A percentile compares a stretch with the other conserved stretches of the same genome.
Evolutionary conservation across 2,329 filamentous ascomycete genomes (phyloP).

Genomic region (Leptoxyphium fumago): DNA sequence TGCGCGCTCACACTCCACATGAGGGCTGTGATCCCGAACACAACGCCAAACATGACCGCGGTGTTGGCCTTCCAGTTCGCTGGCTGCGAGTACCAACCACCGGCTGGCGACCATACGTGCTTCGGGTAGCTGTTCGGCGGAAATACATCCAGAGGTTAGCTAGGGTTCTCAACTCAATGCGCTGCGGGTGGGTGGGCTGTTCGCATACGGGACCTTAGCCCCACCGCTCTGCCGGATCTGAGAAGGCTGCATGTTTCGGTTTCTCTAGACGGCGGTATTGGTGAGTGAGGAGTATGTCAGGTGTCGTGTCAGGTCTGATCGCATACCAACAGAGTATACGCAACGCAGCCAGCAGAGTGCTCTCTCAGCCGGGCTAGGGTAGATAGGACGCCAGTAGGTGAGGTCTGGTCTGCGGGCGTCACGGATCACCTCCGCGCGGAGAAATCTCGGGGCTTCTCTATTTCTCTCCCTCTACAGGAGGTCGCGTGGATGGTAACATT

Average conservation of each 20-base stretch:
- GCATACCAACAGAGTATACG: too few relatives aligned
- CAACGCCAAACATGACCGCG: slow-evolving; percentile 52
- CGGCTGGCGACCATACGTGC: slow-evolving; percentile 96
- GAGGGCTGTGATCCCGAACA: slow-evolving; percentile 53
- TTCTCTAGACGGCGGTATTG: slow-evolving; percentile 1
- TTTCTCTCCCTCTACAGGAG: neutral
- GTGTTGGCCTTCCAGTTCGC: slow-evolving; percentile 94
- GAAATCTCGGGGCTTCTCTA: neutral
- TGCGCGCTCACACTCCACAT: slow-evolving; percentile 58
- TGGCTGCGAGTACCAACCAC: slow-evolving; percentile 94
- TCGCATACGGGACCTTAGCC: slow-evolving; percentile 54
- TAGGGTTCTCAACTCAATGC: neutral
- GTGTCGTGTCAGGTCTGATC: neutral
- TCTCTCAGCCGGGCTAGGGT: too few relatives aligned
- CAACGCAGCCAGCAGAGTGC: too few relatives aligned
- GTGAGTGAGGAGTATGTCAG: slow-evolving; percentile 2
- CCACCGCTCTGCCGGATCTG: slow-evolving; percentile 49
- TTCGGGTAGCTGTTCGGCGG: slow-evolving; percentile 15
- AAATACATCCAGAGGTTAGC: neutral
- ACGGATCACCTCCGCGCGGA: slow-evolving; percentile 1
- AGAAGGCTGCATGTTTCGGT: slow-evolving; percentile 16
- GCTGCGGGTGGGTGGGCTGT: neutral
- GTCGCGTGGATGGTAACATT: neutral
- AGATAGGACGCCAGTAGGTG: too few relatives aligned
- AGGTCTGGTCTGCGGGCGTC: too few relatives aligned